A percentile compares a stretch with the other conserved stretches of the same genome.
Evolutionary conservation across 495 filamentous ascomycete genomes (phyloP).

Genomic region (Aspergillus coremiiformis): DNA sequence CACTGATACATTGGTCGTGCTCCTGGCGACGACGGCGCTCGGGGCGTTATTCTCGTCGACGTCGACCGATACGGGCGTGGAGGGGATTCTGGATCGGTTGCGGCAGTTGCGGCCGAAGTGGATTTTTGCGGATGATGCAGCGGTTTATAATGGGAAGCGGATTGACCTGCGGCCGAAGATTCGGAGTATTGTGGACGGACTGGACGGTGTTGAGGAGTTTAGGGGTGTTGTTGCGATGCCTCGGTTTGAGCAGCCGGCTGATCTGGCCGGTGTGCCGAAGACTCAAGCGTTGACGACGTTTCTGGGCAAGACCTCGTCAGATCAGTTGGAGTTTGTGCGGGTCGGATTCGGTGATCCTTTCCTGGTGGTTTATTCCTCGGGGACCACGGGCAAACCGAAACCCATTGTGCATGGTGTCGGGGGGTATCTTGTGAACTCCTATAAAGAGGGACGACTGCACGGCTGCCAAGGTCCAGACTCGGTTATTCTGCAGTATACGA

Average conservation of each 20-base stretch:
- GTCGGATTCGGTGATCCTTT: conserved; percentile 60
- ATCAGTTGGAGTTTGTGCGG: conserved; percentile 47
- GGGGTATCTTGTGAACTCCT: conserved; percentile 47
- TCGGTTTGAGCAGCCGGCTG: conserved; percentile 50
- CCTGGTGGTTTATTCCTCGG: conserved; percentile 62
- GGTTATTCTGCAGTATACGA: conserved; percentile 50
- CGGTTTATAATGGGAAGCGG: conserved; percentile 70
- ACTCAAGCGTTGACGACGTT: conserved; percentile 48
- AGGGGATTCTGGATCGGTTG: conserved; percentile 66
- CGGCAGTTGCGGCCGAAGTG: conserved; percentile 63
- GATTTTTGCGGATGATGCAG: conserved; percentile 70
- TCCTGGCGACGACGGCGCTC: conserved; percentile 55
- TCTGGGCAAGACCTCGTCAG: conserved; percentile 43
- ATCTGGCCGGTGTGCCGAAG: conserved; percentile 48
- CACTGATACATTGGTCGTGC: conserved; percentile 62
- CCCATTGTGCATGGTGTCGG: conserved; percentile 66
- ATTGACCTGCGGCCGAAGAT: conserved; percentile 69
- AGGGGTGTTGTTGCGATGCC: conserved; percentile 57
- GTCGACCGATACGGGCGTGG: conserved; percentile 73
- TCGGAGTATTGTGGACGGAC: conserved; percentile 52
- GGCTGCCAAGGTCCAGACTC: conserved; percentile 39
- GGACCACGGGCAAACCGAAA: conserved; percentile 67
- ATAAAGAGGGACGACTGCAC: conserved; percentile 58
- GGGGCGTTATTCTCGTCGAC: conserved; percentile 65
- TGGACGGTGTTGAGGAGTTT: conserved; percentile 53